These are phyloP conservation scores for Acidomyces sp. DNA, from an alignment of 495 filamentous ascomycete species.

Conservation along the genomic window DNA sequence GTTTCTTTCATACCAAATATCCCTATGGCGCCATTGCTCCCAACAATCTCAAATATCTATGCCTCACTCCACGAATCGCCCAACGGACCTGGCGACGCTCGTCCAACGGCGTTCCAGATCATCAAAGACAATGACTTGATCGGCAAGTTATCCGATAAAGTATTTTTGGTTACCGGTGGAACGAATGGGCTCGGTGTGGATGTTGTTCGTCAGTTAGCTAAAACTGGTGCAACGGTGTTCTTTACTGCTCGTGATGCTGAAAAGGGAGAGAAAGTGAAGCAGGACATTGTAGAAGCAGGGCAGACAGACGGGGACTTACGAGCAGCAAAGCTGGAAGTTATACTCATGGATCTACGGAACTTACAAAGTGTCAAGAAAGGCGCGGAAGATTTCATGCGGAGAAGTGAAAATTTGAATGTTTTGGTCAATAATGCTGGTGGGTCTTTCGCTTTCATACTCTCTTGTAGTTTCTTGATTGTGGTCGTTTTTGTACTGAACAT, in stretches of 20 bases:
- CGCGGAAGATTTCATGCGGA: conserved; percentile 16
- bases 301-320: conserved; percentile 3
- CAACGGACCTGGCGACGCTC: conserved; percentile 38
- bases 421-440: conserved; percentile 25
- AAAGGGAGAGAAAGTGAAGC: conserved; percentile 26
- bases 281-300: conserved; percentile 10
- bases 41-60: conserved; percentile 18
- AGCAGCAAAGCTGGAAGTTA: conserved; percentile 17
- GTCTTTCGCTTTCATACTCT: too few species aligned
- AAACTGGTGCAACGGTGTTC: conserved; percentile 38
- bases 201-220: conserved; percentile 33
- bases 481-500: not conserved
- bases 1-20: too few species aligned
- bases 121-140: conserved; percentile 36
- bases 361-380: conserved; percentile 18
- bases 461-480: too few species aligned
- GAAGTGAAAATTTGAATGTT: conserved; percentile 19
- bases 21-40: not conserved
- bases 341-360: conserved; percentile 27
- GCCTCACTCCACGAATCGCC: conserved; percentile 30
- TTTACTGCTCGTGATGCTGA: conserved; percentile 31
- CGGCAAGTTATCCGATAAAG: conserved; percentile 33
- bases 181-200: conserved; percentile 43
- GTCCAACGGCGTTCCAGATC: conserved; percentile 45
- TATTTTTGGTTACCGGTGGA: conserved; percentile 39